Evolutionary conservation across 164 flowering plant species (phyloP), one percentile per base, ranked within the genome.

Genomic region (Cinnamomum chago): DNA sequence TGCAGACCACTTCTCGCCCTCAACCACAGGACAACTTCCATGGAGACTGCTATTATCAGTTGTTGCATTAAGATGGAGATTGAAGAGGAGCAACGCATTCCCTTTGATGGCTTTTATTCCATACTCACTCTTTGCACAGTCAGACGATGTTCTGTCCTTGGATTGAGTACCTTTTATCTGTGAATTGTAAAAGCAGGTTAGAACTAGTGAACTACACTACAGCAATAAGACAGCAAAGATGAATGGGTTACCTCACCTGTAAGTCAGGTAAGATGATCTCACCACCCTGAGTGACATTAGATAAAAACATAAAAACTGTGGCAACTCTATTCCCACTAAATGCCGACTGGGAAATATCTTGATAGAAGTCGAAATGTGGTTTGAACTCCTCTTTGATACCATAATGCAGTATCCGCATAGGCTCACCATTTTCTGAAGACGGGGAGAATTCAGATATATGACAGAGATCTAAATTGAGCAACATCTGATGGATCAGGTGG

Each of bases 1-100:
- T 68, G 94, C 98, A 17, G 72, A 85, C 97, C 96, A 92, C 86
- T 87, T 85, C 72, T 91, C 97, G 35, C 97, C 97, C 51, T 88
- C 82, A 30, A 83, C 79, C 15, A 95, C 85, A 18, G 97, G 94
- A 84, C 94, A 89, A 76, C 93, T 83, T 2, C 83, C 83, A 76
- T 91, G 92, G 35, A 73, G 73, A 82, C 99, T 92, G 25, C 80
- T 84, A 52, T 66, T 67, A 70, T 95, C 99, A n/a, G 85, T 84
- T 52, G 87, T 67, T 14, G 91, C 82, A 78, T 87, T 85, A 5
- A 76, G 91, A 24, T 85, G 89, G 60, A 79, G 72, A 79, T 75
- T 82, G 88, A 95, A 95, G 77, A 92, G 85, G 68, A 93, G 79
- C 23, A 95, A 65, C 6, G 97, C 99, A 80, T 90, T 85, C 58